These are phyloP conservation scores for Emergomyces orientalis DNA, from an alignment of 2,329 filamentous ascomycete species.

Conservation along the genomic window DNA sequence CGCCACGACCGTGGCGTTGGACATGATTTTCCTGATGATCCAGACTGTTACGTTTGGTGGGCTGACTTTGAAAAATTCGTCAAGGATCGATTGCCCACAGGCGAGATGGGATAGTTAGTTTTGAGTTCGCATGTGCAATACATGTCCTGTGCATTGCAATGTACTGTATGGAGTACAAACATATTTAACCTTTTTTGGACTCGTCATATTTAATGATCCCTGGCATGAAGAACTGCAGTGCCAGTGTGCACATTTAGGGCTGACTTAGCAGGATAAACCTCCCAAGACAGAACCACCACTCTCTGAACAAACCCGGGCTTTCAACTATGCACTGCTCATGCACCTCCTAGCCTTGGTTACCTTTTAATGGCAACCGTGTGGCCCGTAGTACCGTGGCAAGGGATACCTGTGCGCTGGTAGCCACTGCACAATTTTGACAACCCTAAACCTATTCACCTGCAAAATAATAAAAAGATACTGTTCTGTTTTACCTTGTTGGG, in stretches of 20 bases:
- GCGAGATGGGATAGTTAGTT: background rate
- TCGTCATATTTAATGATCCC: background rate
- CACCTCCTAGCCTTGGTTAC: background rate
- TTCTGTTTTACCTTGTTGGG: no score
- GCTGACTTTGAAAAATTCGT: background rate
- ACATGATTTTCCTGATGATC: background rate
- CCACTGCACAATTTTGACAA: no score
- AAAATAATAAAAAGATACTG: no score
- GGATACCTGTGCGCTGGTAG: background rate
- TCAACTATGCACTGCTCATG: no score
- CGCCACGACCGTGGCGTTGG: background rate
- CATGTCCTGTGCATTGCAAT: background rate
- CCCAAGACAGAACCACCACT: no score
- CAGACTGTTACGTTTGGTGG: background rate
- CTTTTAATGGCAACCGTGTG: background rate
- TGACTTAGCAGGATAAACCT: no score
- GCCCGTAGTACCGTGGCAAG: background rate
- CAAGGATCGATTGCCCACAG: background rate
- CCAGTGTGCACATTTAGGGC: no score
- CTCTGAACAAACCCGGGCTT: no score
- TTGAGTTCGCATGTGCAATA: background rate
- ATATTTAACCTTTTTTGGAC: background rate
- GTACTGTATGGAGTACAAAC: no score
- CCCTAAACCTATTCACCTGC: no score
- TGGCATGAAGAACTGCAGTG: no score